Evolutionary conservation across 495 filamentous ascomycete species (phyloP), one percentile per base, ranked within the genome.

Genomic region (Lasiosphaeria miniovina): DNA sequence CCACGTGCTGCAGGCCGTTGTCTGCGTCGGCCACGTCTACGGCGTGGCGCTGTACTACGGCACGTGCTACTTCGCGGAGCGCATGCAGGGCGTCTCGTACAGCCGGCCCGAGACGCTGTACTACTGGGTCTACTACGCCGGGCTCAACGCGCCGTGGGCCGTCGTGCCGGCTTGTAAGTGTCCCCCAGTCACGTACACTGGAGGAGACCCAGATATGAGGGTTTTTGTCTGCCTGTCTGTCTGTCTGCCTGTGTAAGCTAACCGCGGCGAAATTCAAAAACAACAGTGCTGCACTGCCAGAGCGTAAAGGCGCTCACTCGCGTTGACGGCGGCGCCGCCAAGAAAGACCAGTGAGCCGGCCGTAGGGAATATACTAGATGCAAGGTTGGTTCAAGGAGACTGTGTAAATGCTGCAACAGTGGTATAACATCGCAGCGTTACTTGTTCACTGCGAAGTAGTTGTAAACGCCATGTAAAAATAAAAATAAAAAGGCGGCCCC

Each of bases 61-160:
- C 3, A 96, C 92, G 0, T 89, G 87, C 72, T 75, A 86, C 66
- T 86, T 85, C 63, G 88, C 91, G 57, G 75, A 85, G 61, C 82
- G 79, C 62, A 75, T 80, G 62, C 74, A 79, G 43, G 80, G 80
- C 0, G 63, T 79, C 5, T 75, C 79, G 4, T 89, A 91, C 69
- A 90, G 84, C 63, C 79, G 91, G 58, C 90, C 92, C 4, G 92
- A 96, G 72, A 68, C 77, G 4, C 80, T 86, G 59, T 96, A 95
- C 68, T 96, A 90, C 69, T 96, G 91, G 90, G 72, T 86, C 12
- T 96, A 96, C 69, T 96, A 89, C 67, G 83, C 92, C 24, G 80
- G 88, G 15, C 88, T 96, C 83, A 96, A 96, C 68, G 78, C 85
- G 50, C 88, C 92, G 54, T 96, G 92, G 92, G 90, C 87, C 38